Evolutionary conservation across 1,284 basidiomycete species (phyloP).

Genomic region (Rhodofomes roseus): DNA sequence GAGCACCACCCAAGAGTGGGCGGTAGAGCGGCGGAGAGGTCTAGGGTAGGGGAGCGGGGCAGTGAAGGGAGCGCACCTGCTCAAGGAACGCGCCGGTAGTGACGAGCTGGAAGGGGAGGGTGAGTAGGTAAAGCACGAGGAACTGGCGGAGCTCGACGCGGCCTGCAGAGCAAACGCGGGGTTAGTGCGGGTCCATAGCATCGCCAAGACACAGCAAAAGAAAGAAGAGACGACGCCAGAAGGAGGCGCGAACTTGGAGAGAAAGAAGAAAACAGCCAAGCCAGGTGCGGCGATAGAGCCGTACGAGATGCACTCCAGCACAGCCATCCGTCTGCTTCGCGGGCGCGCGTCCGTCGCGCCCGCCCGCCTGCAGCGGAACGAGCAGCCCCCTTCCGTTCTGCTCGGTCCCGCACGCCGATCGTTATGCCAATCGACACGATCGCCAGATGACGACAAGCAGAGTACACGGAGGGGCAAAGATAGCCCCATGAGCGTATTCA

Average conservation of each 20-base stretch:
- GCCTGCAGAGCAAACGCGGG: constrained; percentile 38
- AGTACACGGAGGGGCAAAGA: no score
- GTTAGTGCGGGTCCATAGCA: not conserved
- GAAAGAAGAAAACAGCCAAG: no score
- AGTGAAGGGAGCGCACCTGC: constrained; percentile 31
- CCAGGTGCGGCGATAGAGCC: no score
- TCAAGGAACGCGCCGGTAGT: constrained; percentile 73
- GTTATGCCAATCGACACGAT: not conserved
- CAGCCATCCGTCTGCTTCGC: no score
- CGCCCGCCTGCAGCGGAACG: no score
- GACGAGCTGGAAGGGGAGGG: constrained; percentile 73
- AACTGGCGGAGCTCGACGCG: constrained; percentile 67
- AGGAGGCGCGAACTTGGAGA: not conserved
- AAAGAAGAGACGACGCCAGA: not conserved
- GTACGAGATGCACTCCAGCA: no score
- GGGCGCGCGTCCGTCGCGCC: no score
- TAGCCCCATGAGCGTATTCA: no score
- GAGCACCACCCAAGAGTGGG: not conserved
- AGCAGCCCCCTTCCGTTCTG: no score
- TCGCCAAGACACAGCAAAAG: not conserved
- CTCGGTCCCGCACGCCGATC: not conserved
- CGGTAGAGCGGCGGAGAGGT: not conserved
- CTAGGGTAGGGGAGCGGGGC: not conserved
- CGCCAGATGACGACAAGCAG: no score
- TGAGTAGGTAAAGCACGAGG: constrained; percentile 63